phyloP scores from a whole-genome alignment of 768 basidiomycete genomes.

The Suillus occidentalis region DNA sequence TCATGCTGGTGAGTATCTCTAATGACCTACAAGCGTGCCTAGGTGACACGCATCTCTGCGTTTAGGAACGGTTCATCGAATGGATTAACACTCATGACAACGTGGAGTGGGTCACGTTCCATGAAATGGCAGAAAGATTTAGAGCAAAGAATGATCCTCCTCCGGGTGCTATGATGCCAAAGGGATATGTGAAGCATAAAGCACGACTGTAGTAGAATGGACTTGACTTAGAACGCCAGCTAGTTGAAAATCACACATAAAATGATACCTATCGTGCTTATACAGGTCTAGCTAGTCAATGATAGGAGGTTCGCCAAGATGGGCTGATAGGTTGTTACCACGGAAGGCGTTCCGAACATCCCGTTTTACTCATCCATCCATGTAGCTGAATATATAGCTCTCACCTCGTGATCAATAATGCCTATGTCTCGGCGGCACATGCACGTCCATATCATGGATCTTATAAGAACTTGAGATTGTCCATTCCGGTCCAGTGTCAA shows the following conservation, averaged over 20 bases:
- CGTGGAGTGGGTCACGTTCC: constrained; percentile 71
- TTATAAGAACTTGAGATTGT: not conserved
- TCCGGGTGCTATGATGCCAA: constrained; percentile 56
- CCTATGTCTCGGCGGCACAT: not conserved
- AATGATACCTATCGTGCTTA: not conserved
- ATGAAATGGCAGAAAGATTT: constrained; percentile 65
- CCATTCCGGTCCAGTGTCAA: not conserved
- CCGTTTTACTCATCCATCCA: constrained; percentile 5
- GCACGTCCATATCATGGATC: not conserved
- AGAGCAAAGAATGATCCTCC: constrained; percentile 50
- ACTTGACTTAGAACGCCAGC: no score
- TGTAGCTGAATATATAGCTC: constrained; percentile 1
- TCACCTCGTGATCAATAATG: not conserved
- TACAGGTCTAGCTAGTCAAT: not conserved
- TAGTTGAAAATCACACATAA: not conserved
- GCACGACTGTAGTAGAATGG: constrained; percentile 4
- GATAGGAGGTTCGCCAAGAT: not conserved
- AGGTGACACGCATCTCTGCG: not conserved
- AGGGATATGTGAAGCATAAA: constrained; percentile 30
- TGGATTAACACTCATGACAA: constrained; percentile 71
- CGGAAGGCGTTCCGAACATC: constrained; percentile 1
- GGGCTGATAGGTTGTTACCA: not conserved
- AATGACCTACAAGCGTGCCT: not conserved
- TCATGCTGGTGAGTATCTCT: constrained; percentile 57
- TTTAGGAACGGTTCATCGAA: constrained; percentile 68